Base-by-base conservation (phyloP, 805 yeast species). In the Candida bentonensis region DNA sequence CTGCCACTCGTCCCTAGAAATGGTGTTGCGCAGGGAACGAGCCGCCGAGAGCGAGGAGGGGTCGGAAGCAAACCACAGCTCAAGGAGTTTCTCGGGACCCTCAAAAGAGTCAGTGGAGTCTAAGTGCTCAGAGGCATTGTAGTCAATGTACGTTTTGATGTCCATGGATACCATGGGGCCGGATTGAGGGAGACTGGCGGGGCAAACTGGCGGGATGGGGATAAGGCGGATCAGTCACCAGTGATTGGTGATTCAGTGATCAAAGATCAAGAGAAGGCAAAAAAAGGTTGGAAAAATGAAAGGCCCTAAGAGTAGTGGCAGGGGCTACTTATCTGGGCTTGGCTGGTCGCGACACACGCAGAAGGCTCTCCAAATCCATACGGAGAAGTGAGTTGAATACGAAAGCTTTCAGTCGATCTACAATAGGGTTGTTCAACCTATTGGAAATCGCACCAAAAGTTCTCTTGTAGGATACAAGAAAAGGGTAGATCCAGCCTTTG, bases 71-170 rank as follows among this genome's bases (percentile, higher is more conserved):
- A 87, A 79, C 96, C 96, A 88, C 47, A 89, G 69, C 60, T 89
- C 96, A 36, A 92, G 68, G 46, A 89, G 69, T 63, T 89, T 92
- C 63, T 89, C 97, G 25, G 98, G 97, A 4, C 98, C 97, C 67
- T 89, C 97, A 59, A 89, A 89, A 2, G 96, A 95, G 57, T 78
- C 82, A 13, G 94, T 72, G 17, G 96, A 87, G 65, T 88, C 96
- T 50, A 88, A 68, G 48, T 74, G 72, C 40, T 78, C 79, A 5
- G 94, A 80, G 42, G 84, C 68, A 48, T 80, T 84, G 61, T 82
- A 89, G 62, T 88, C 88, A 54, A 86, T 77, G 57, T 70, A 78
- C 47, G 36, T 51, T 52, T 26, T 45, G 13, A 25, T 22, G 26
- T 23, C 17, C 36, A 30, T 27, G 11, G 45, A 27, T 5, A 23